Conservation (phyloP, 1,139 yeast genomes). For the Scheffersomyces titani region DNA sequence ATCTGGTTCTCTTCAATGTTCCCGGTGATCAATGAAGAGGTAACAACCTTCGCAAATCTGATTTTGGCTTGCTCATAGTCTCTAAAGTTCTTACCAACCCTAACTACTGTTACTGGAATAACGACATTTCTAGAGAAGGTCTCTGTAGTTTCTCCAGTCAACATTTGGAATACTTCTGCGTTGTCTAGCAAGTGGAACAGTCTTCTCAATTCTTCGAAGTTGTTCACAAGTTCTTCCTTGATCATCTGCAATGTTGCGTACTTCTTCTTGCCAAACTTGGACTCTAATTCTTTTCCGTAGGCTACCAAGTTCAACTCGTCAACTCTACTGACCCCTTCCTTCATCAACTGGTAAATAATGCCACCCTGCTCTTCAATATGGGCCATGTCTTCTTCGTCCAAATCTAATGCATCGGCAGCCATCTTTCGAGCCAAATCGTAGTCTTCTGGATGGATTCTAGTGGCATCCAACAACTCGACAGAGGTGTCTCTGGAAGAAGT, state of each 20-base stretch:
- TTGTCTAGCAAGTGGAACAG: slow-evolving; percentile 67
- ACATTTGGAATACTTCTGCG: slow-evolving; percentile 78
- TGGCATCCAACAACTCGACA: slow-evolving; percentile 85
- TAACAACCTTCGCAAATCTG: slow-evolving; percentile 55
- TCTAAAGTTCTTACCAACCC: slow-evolving; percentile 49
- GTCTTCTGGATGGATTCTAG: slow-evolving; percentile 97
- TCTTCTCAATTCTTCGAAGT: slow-evolving; percentile 82
- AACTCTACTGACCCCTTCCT: slow-evolving; percentile 81
- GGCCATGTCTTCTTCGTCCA: slow-evolving; percentile 91
- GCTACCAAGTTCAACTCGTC: slow-evolving; percentile 89
- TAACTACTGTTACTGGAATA: slow-evolving; percentile 72
- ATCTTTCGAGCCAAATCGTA: slow-evolving; percentile 92
- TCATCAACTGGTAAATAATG: slow-evolving; percentile 76
- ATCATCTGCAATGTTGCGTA: slow-evolving; percentile 84
- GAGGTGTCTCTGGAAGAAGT: slow-evolving; percentile 52
- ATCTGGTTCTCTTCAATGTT: slow-evolving; percentile 66
- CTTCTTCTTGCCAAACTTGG: slow-evolving; percentile 73
- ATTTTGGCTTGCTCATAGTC: slow-evolving; percentile 34
- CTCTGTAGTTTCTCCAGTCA: slow-evolving; percentile 82
- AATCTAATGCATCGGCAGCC: slow-evolving; percentile 97
- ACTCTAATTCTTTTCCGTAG: slow-evolving; percentile 89
- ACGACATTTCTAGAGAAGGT: slow-evolving; percentile 71
- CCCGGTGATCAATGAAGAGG: slow-evolving; percentile 80
- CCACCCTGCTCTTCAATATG: slow-evolving; percentile 80
- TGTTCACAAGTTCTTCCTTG: slow-evolving; percentile 82